phyloP scores from a whole-genome alignment of 139 green algal species.

The Parachlorella kessleri region DNA sequence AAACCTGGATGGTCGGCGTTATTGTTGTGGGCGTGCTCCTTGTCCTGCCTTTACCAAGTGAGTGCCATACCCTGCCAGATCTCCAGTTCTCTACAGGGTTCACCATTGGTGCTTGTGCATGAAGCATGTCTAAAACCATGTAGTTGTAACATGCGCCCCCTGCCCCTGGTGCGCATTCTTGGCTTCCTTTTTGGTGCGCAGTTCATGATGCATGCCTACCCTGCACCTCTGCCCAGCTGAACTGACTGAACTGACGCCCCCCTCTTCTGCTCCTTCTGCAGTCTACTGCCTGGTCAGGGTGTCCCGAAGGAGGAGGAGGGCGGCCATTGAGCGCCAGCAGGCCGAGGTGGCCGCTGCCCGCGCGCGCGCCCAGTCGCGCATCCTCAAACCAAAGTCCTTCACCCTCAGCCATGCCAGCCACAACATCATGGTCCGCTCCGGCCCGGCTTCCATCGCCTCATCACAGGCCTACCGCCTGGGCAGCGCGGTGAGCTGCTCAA shows the following conservation, averaged over 20 bases:
- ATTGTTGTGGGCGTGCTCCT: constrained; percentile 19
- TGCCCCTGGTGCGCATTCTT: too few species aligned
- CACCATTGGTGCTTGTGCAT: too few species aligned
- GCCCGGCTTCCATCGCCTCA: too few species aligned
- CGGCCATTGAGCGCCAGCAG: neutral
- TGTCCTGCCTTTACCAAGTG: neutral
- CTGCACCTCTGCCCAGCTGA: too few species aligned
- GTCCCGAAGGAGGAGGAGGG: constrained; percentile 11
- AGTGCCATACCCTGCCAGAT: too few species aligned
- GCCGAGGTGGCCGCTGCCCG: constrained; percentile 15
- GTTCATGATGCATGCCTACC: too few species aligned
- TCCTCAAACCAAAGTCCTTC: constrained; percentile 24
- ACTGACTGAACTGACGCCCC: too few species aligned
- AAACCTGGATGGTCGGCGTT: constrained; percentile 15
- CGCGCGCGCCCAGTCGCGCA: constrained; percentile 17
- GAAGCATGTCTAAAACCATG: too few species aligned
- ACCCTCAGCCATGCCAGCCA: constrained; percentile 5
- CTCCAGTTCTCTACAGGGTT: too few species aligned
- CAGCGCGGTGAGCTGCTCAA: neutral
- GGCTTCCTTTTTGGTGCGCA: too few species aligned
- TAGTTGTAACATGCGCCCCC: too few species aligned
- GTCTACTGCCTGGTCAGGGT: constrained; percentile 12
- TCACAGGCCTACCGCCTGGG: neutral
- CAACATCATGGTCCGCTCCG: constrained; percentile 17
- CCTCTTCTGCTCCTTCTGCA: too few species aligned